These are phyloP conservation scores for Lactifluus piperatus DNA, from an alignment of 768 basidiomycete genomes.

Conservation along the genomic window DNA sequence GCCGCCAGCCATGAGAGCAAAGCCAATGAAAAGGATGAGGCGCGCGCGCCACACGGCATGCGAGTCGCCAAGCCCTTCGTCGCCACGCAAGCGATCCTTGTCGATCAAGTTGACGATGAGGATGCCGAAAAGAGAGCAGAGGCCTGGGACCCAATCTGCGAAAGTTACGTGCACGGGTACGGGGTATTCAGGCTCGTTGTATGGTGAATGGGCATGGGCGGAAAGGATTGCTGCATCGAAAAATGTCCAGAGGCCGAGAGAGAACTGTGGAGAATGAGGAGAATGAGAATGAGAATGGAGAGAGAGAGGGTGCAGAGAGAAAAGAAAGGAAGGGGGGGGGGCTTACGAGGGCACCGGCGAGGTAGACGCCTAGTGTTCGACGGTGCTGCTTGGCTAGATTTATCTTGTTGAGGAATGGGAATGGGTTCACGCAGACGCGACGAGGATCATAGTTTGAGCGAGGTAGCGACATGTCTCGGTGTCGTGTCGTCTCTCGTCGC, in stretches of 20 bases:
- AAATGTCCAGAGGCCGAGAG: slow-evolving; percentile 91
- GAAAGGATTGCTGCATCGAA: slow-evolving; percentile 89
- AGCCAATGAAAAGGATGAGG: slow-evolving; percentile 87
- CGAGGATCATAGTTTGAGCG: slow-evolving; percentile 77
- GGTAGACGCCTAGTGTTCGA: slow-evolving; percentile 78
- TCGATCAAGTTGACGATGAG: slow-evolving; percentile 90
- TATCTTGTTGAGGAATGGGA: slow-evolving; percentile 47
- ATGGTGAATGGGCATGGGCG: slow-evolving; percentile 71
- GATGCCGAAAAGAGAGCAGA: slow-evolving; percentile 89
- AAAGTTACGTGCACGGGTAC: slow-evolving; percentile 79
- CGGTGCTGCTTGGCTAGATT: slow-evolving; percentile 72
- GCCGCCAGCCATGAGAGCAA: slow-evolving; percentile 96
- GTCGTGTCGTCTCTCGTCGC: not conserved
- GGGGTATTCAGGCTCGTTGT: slow-evolving; percentile 58
- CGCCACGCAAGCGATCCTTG: slow-evolving; percentile 78
- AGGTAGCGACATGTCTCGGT: slow-evolving; percentile 51
- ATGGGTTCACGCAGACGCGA: slow-evolving; percentile 79
- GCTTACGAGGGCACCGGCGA: slow-evolving; percentile 86
- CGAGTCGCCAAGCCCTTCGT: slow-evolving; percentile 74
- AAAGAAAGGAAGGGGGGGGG: slow-evolving; percentile 4
- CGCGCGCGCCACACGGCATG: slow-evolving; percentile 87
- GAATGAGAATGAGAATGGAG: not conserved
- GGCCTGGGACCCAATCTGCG: slow-evolving; percentile 96
- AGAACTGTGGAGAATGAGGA: slow-evolving; percentile 64
- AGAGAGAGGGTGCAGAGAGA: not conserved